phyloP scores from a whole-genome alignment of 2,329 filamentous ascomycete species.

The Pseudocercospora pini-densiflorae region DNA sequence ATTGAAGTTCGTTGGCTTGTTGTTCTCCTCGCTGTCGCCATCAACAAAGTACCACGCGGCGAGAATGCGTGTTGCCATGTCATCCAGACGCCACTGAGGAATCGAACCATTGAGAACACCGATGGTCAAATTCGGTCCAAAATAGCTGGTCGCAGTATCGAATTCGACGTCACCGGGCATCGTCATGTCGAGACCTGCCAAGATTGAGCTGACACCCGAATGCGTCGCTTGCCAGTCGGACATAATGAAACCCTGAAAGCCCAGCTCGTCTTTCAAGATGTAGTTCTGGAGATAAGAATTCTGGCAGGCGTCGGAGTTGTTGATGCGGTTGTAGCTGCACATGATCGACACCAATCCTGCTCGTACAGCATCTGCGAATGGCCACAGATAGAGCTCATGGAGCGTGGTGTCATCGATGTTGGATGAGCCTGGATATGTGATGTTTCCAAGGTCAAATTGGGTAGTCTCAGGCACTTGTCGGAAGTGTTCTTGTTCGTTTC shows the following conservation, averaged over 20 bases:
- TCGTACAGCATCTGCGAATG: conserved; percentile 55
- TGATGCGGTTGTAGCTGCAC: conserved; percentile 62
- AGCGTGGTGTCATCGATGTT: conserved; percentile 68
- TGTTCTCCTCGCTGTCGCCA: conserved; percentile 55
- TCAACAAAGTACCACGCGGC: conserved; percentile 55
- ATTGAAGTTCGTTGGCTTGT: conserved; percentile 73
- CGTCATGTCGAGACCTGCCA: conserved; percentile 40
- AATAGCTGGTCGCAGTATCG: conserved; percentile 30
- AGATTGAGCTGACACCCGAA: conserved; percentile 34
- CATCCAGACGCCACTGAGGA: conserved; percentile 36
- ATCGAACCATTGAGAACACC: conserved; percentile 42
- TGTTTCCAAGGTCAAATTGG: conserved; percentile 62
- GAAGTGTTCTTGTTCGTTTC: conserved; percentile 76
- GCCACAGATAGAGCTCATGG: conserved; percentile 44
- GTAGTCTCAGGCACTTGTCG: conserved; percentile 54
- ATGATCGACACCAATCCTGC: conserved; percentile 56
- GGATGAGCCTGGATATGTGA: conserved; percentile 48
- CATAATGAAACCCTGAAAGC: conserved; percentile 49
- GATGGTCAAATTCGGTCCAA: conserved; percentile 55
- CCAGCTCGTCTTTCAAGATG: conserved; percentile 66
- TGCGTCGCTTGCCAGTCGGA: conserved; percentile 50
- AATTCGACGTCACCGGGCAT: conserved; percentile 36
- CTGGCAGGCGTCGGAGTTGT: conserved; percentile 63
- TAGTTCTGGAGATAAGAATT: conserved; percentile 71
- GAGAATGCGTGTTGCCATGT: conserved; percentile 40